phyloP scores from a whole-genome alignment of 75 land plant genomes.

The Cunninghamia lanceolata region DNA sequence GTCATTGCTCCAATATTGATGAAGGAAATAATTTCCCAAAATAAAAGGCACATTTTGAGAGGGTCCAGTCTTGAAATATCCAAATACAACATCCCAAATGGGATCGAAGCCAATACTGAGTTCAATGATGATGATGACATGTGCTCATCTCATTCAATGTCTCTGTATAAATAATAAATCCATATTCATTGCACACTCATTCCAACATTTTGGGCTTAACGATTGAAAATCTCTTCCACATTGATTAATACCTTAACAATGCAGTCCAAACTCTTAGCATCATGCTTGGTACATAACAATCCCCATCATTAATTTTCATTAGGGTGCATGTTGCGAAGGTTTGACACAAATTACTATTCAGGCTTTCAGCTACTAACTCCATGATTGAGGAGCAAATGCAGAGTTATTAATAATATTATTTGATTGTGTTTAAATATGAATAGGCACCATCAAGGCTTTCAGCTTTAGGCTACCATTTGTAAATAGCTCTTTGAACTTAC shows the following conservation, averaged over 20 bases:
- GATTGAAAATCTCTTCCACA: background rate
- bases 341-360: background rate
- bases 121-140: background rate
- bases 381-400: background rate
- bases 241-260: background rate
- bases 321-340: background rate
- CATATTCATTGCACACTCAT: background rate
- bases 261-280: background rate
- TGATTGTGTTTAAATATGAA: no score
- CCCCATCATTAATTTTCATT: background rate
- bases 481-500: background rate
- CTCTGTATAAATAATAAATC: background rate
- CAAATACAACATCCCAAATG: no score
- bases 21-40: no score
- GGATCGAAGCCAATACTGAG: background rate
- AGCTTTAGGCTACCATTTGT: background rate
- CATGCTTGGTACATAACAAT: background rate
- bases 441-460: background rate
- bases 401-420: background rate
- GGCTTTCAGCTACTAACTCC: background rate
- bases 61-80: no score
- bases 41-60: no score
- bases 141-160: background rate
- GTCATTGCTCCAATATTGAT: no score
- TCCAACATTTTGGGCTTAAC: background rate